Evolutionary conservation across 208 protist genomes (phyloP), one percentile per base, ranked within the genome.

Genomic region (Leptomonas pyrrhocoris): DNA sequence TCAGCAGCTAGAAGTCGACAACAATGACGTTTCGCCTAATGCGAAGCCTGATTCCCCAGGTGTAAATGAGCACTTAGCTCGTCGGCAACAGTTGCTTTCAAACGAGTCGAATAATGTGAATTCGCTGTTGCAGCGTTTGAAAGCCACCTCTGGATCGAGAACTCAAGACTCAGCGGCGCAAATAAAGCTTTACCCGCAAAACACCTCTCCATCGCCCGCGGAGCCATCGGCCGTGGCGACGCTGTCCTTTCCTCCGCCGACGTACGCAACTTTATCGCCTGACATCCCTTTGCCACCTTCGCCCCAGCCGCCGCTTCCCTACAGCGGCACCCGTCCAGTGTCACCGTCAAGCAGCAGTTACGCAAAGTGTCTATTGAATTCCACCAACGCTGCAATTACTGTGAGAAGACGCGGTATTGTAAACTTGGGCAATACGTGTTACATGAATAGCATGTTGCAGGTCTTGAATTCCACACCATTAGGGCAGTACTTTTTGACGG

Each of bases 341-440:
- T 40, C 40, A 16, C 63, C 34, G 25, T 53, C 53, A 13, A 16
- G 2, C 16, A 57, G 46, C 23, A 40, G 34, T 21, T 86, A 90
- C 66, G n/a, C 36, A 21, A 21, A 16, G 30, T 88, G 84, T 74
- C 12, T 36, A 2, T 83, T 86, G 53, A 87, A 73, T 63, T 19
- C 19, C 27, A 18, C 34, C 18, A 63, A 57, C 60, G 71, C 49
- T 34, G 13, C n/a, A 34, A 40, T 68, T 8, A 82, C 58, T 31
- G 43, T 49, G n/a, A 31, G 27, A 23, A 75, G 86, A 30, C 59
- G 90, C 28, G 94, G 94, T 19, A 88, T 98, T 23, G 80, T 96
- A 2, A 98, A 98, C 72, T 74, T 98, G 19, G 93, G 95, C 13
- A 98, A 97, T 68, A 97, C 93, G 16, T 98, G 94, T 61, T 98